Base-by-base conservation (phyloP, 768 basidiomycete species). In the Leccinellum albellum region DNA sequence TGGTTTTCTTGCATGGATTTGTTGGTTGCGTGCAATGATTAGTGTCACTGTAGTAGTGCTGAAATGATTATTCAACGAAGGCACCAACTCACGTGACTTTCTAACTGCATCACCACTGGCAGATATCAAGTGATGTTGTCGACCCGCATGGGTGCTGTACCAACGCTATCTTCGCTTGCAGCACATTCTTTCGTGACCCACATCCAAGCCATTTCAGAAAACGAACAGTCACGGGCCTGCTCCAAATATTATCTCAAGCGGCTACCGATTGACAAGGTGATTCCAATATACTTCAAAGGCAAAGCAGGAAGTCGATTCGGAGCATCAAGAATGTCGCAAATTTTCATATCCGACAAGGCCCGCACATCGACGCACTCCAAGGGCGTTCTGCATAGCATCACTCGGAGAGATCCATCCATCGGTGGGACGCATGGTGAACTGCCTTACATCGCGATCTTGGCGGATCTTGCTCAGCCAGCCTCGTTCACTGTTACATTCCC, bases 171-270 rank as follows among this genome's bases (percentile, higher is more conserved):
- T n/a, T n/a, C n/a, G n/a, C n/a, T n/a, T n/a, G n/a, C n/a, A 61
- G 76, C 78, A 4, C 78, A 80, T 26, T 68, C 75, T 6, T 85
- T 88, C 55, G 83, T 79, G 26, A 63, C 73, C 1, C 73, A 79
- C 53, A 68, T 83, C 40, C 64, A 65, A 33, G 57, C 56, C 4
- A 70, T 86, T 17, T 74, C 75, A 35, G 69, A 67, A 28, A 71
- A 78, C 28, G 66, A 73, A 51, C 48, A 54, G 8, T 52, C 64
- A 29, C 83, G 83, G 82, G 64, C 73, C 23, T 56, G 53, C 17
- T 69, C 76, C 3, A 73, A 76, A 23, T 47, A 47, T 23, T 74
- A 75, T 62, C 67, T 89, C 17, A 74, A 75, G 50, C 13, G 15
- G 35, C 35, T 8, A 10, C 12, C 10, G 17, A 37, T 37, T 8